These are phyloP conservation scores for Scheffersomyces spartinae DNA, from an alignment of 805 yeast species.

Conservation along the genomic window DNA sequence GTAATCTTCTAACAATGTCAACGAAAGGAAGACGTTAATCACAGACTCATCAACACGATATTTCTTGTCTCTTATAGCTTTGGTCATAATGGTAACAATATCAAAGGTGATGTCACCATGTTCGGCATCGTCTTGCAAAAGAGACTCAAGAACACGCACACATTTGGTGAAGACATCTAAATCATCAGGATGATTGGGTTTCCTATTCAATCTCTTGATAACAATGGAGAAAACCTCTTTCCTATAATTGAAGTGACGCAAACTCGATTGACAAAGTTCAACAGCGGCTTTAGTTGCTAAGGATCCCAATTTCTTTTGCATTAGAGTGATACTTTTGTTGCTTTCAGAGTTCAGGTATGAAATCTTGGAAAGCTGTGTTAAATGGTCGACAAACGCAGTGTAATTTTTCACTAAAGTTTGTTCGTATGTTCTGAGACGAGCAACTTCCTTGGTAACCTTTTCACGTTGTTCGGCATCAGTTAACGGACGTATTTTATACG, in stretches of 20 bases:
- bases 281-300: constrained; percentile 70
- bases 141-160: constrained; percentile 51
- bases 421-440: constrained; percentile 67
- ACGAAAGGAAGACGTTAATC: constrained; percentile 56
- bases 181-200: constrained; percentile 38
- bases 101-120: constrained; percentile 76
- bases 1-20: constrained; percentile 57
- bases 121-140: constrained; percentile 66
- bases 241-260: constrained; percentile 73
- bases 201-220: constrained; percentile 54
- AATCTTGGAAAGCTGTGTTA: constrained; percentile 32
- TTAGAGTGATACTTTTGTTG: constrained; percentile 15
- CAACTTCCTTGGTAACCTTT: constrained; percentile 74
- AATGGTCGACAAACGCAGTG: constrained; percentile 47
- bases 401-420: constrained; percentile 64
- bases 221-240: constrained; percentile 60
- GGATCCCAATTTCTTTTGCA: constrained; percentile 32
- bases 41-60: constrained; percentile 80
- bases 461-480: constrained; percentile 74
- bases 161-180: constrained; percentile 43
- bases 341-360: constrained; percentile 26
- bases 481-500: constrained; percentile 75
- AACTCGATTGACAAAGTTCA: constrained; percentile 49
- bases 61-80: constrained; percentile 60
- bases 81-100: constrained; percentile 52